These are phyloP conservation scores for Microbotryum intermedium DNA, from an alignment of 1,284 basidiomycete species.

Conservation along the genomic window DNA sequence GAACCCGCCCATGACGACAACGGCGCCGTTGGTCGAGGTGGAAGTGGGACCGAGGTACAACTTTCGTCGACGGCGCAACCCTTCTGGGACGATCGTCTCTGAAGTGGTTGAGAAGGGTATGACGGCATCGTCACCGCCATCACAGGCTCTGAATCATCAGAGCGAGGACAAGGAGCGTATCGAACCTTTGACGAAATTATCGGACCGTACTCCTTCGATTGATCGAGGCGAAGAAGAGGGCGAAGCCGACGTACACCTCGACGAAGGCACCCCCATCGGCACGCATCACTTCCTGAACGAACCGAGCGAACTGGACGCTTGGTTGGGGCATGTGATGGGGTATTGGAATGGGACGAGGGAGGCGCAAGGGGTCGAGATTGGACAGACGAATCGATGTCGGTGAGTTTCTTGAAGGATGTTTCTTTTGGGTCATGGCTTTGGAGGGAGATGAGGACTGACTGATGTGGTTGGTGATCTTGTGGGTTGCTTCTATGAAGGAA, in stretches of 20 bases:
- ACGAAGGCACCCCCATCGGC: slow-evolving; percentile 27
- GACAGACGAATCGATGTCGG: slow-evolving; percentile 11
- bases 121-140: background rate
- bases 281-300: slow-evolving; percentile 13
- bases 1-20: no score
- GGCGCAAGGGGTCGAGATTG: slow-evolving; percentile 3
- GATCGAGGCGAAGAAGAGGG: background rate
- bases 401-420: background rate
- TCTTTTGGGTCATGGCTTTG: background rate
- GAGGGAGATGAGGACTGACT: background rate
- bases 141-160: no score
- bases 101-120: background rate
- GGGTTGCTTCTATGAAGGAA: no score
- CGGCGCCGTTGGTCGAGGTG: no score
- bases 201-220: background rate
- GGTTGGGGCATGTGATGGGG: slow-evolving; percentile 5
- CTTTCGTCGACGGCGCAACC: no score
- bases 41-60: no score
- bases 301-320: slow-evolving; percentile 8
- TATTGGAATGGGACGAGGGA: slow-evolving; percentile 26
- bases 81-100: background rate
- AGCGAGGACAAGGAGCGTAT: background rate
- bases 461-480: background rate
- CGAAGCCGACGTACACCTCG: background rate
- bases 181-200: no score